Percentiles rank a stretch among this genome's conserved stretches.
phyloP scores from a whole-genome alignment of 306 rosid genomes.

The Chamaecrista fasciculata region DNA sequence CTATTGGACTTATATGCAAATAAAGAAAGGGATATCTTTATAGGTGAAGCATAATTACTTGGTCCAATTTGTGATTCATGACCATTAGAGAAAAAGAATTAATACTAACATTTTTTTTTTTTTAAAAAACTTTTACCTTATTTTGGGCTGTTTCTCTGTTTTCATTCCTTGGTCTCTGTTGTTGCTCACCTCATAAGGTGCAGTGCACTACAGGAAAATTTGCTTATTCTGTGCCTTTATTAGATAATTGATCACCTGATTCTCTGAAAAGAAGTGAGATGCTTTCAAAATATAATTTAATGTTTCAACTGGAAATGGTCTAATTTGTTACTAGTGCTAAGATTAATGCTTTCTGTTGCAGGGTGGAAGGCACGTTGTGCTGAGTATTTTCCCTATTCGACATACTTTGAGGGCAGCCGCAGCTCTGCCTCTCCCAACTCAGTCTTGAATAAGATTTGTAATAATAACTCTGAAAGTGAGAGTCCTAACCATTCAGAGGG shows the following conservation, averaged over 20 bases:
- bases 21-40: neutral
- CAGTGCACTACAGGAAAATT: neutral
- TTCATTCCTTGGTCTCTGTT: neutral
- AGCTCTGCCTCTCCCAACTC: constrained; percentile 78
- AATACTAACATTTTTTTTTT: neutral
- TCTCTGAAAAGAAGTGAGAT: neutral
- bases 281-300: neutral
- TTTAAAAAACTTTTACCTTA: neutral
- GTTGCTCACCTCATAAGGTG: neutral
- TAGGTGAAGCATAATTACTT: neutral
- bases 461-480: constrained; percentile 58
- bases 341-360: constrained; percentile 31
- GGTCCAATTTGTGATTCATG: neutral
- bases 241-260: neutral
- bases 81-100: neutral
- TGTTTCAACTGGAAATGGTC: neutral
- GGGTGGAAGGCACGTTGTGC: constrained; percentile 90
- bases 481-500: constrained; percentile 36
- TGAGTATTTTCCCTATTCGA: constrained; percentile 73
- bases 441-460: constrained; percentile 43
- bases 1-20: neutral
- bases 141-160: neutral
- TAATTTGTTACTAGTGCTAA: neutral
- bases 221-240: neutral
- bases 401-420: constrained; percentile 61